These are phyloP conservation scores for Chaetomium globosum DNA, from an alignment of 2,329 filamentous ascomycete genomes.

Conservation along the genomic window DNA sequence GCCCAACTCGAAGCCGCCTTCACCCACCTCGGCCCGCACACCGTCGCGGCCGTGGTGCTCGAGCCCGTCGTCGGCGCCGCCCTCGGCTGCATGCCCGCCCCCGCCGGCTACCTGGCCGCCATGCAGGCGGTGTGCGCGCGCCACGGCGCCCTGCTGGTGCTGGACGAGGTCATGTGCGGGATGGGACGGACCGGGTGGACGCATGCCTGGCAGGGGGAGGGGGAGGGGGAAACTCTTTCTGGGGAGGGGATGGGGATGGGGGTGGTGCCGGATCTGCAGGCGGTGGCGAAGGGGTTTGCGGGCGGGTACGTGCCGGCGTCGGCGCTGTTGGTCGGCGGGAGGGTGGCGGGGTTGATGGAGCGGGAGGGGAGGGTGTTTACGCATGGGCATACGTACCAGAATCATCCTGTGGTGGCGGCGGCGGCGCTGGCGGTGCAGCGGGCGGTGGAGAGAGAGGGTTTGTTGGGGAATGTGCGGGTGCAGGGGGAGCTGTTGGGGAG, in stretches of 20 bases:
- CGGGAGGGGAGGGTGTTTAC: conserved; percentile 41
- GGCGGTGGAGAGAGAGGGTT: conserved; percentile 58
- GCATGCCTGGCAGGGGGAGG: conserved; percentile 64
- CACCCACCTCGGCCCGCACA: conserved; percentile 60
- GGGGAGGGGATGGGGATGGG: conserved; percentile 32
- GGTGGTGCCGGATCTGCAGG: conserved; percentile 65
- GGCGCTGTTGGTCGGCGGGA: conserved; percentile 57
- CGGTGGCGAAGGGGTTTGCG: conserved; percentile 67
- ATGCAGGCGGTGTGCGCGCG: conserved; percentile 69
- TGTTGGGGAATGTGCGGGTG: conserved; percentile 60
- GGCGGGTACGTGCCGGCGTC: conserved; percentile 66
- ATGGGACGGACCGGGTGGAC: conserved; percentile 61
- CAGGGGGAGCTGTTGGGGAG: conserved; percentile 56
- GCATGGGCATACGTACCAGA: conserved; percentile 66
- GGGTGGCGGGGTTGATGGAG: conserved; percentile 52
- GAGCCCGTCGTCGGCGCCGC: conserved; percentile 71
- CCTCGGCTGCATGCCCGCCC: conserved; percentile 68
- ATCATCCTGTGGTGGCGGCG: conserved; percentile 61
- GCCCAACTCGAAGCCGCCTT: conserved; percentile 67
- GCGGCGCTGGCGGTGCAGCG: conserved; percentile 65
- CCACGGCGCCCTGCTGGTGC: conserved; percentile 72
- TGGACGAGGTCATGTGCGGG: conserved; percentile 78
- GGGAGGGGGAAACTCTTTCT: too few species aligned
- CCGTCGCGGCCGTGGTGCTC: conserved; percentile 66
- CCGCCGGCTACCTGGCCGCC: conserved; percentile 69